These are phyloP conservation scores for Boletus sp. DNA, from an alignment of 1,284 basidiomycete genomes.

Conservation along the genomic window DNA sequence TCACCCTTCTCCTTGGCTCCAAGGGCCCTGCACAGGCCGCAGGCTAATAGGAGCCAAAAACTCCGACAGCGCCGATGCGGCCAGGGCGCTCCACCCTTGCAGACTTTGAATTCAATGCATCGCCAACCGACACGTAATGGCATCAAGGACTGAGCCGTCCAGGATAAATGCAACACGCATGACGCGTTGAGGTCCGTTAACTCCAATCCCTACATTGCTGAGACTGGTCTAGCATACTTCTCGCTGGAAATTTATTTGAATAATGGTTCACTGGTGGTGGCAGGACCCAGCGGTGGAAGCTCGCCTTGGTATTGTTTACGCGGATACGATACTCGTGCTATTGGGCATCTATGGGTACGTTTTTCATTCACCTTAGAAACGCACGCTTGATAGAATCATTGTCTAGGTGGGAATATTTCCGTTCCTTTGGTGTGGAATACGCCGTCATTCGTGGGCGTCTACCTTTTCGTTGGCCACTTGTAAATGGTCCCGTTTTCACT, in stretches of 20 bases:
- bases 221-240: neutral
- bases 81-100: too few species aligned
- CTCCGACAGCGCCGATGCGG: too few species aligned
- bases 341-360: slow-evolving; percentile 15
- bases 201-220: slow-evolving; percentile 3
- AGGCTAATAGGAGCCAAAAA: too few species aligned
- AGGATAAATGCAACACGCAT: too few species aligned
- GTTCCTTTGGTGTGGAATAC: slow-evolving; percentile 18
- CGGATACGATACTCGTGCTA: slow-evolving; percentile 8
- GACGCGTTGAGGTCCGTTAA: too few species aligned
- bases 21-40: too few species aligned
- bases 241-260: neutral
- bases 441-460: slow-evolving; percentile 18
- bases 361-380: neutral
- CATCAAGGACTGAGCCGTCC: too few species aligned
- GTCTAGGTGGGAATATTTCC: slow-evolving; percentile 25
- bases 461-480: slow-evolving; percentile 22
- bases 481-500: neutral
- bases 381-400: neutral
- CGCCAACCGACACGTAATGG: too few species aligned
- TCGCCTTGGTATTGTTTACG: neutral
- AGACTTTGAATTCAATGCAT: too few species aligned
- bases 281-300: slow-evolving; percentile 7
- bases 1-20: too few species aligned
- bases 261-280: slow-evolving; percentile 16